phyloP scores from a whole-genome alignment of 805 yeast species.

The Debaryomyces castellii region DNA sequence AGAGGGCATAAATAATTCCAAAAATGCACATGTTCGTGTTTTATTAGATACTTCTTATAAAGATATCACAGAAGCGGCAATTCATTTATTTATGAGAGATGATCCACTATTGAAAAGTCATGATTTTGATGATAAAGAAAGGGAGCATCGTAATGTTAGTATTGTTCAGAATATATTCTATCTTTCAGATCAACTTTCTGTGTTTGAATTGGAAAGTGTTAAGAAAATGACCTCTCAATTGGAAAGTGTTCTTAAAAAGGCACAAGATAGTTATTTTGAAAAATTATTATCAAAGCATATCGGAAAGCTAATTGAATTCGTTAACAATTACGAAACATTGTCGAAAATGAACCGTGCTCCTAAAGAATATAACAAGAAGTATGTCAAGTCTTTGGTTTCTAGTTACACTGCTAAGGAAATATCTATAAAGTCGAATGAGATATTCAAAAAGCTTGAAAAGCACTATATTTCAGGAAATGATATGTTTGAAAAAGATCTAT shows the following conservation, averaged over 20 bases:
- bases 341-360: conserved; percentile 51
- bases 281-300: conserved; percentile 45
- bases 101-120: conserved; percentile 44
- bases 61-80: conserved; percentile 31
- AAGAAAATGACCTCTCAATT: conserved; percentile 23
- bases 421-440: conserved; percentile 49
- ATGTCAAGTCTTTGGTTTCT: conserved; percentile 55
- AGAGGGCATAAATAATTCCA: conserved; percentile 16
- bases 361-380: conserved; percentile 62
- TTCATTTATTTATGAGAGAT: conserved; percentile 36
- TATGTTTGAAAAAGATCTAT: conserved; percentile 51
- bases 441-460: conserved; percentile 54
- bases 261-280: conserved; percentile 32
- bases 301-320: conserved; percentile 67
- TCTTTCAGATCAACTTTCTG: conserved; percentile 32
- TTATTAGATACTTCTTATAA: conserved; percentile 31
- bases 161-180: conserved; percentile 39
- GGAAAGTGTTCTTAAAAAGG: conserved; percentile 25
- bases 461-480: conserved; percentile 47
- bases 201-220: conserved; percentile 21
- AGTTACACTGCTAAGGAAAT: conserved; percentile 62
- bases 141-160: conserved; percentile 39
- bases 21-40: conserved; percentile 17
- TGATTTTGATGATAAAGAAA: conserved; percentile 44
- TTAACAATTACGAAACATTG: conserved; percentile 60